Conservation (phyloP, 1,284 basidiomycete species). For the Schizophyllum amplum region DNA sequence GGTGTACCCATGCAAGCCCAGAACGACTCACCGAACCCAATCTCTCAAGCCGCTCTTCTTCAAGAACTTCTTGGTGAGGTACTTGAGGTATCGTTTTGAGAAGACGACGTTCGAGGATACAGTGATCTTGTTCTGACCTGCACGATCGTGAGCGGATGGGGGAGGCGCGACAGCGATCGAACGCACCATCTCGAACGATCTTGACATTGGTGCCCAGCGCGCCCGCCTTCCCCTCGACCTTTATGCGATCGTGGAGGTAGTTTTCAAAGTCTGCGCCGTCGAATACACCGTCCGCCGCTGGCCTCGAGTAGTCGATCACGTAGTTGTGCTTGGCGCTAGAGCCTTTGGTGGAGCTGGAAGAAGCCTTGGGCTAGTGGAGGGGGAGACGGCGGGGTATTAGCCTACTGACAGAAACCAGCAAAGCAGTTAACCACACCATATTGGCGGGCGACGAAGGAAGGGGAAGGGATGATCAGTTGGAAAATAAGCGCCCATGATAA, state of each 20-base stretch:
- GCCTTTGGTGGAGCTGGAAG: slow-evolving; percentile 24
- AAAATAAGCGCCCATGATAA: background rate
- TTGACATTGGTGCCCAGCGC: slow-evolving; percentile 84
- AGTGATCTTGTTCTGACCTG: slow-evolving; percentile 57
- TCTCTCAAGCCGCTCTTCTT: slow-evolving; percentile 84
- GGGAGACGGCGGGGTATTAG: slow-evolving; percentile 43
- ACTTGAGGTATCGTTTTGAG: slow-evolving; percentile 91
- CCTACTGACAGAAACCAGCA: slow-evolving; percentile 95
- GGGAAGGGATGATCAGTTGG: background rate
- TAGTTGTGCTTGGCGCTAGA: slow-evolving; percentile 87
- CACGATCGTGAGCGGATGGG: slow-evolving; percentile 23
- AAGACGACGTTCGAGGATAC: slow-evolving; percentile 79
- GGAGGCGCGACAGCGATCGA: slow-evolving; percentile 5
- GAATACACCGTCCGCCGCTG: slow-evolving; percentile 85
- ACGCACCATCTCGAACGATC: slow-evolving; percentile 53
- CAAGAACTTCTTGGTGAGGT: slow-evolving; percentile 94
- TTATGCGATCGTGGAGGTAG: slow-evolving; percentile 91
- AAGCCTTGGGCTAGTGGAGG: slow-evolving; percentile 53
- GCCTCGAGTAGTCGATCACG: slow-evolving; percentile 91
- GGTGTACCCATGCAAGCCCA: slow-evolving; percentile 19
- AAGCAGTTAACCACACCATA: slow-evolving; percentile 40
- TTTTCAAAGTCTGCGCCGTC: slow-evolving; percentile 89
- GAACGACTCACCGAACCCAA: slow-evolving; percentile 56
- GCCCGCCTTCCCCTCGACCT: slow-evolving; percentile 74
- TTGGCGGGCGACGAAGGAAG: slow-evolving; percentile 2